phyloP scores from a whole-genome alignment of 1,284 basidiomycete species.

The Cryptococcus maquisensis region DNA sequence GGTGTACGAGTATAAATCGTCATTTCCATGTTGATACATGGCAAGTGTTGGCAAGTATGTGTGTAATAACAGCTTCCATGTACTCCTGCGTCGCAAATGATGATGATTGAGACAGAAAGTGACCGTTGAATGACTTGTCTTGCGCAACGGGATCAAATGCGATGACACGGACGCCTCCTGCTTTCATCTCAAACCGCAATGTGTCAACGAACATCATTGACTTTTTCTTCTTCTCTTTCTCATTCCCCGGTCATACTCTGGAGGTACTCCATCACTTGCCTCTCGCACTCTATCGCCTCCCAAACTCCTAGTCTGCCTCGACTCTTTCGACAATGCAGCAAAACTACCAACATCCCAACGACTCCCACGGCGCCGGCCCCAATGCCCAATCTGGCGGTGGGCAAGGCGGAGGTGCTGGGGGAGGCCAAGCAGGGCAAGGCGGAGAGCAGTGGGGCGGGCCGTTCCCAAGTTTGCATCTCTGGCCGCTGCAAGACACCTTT shows the following conservation, averaged over 20 bases:
- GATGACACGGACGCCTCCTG: too few species aligned
- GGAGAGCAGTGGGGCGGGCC: slow-evolving; percentile 41
- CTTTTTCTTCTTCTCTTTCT: not conserved
- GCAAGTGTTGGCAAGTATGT: too few species aligned
- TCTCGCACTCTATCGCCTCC: not conserved
- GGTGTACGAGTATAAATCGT: too few species aligned
- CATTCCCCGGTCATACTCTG: not conserved
- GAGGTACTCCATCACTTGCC: not conserved
- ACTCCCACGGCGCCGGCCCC: too few species aligned
- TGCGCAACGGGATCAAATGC: too few species aligned
- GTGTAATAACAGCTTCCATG: too few species aligned
- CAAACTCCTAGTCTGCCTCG: not conserved
- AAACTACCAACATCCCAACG: not conserved
- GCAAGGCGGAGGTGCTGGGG: slow-evolving; percentile 3
- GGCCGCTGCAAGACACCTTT: slow-evolving; percentile 94
- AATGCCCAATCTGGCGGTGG: too few species aligned
- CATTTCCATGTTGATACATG: too few species aligned
- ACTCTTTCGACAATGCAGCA: not conserved
- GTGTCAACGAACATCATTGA: too few species aligned
- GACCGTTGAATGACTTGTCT: too few species aligned
- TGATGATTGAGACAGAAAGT: too few species aligned
- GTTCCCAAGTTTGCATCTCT: slow-evolving; percentile 68
- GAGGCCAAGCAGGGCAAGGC: not conserved
- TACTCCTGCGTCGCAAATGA: too few species aligned
- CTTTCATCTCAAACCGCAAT: not conserved